These are phyloP conservation scores for Apiospora kogelbergensis DNA, from an alignment of 2,329 filamentous ascomycete species.

Conservation along the genomic window DNA sequence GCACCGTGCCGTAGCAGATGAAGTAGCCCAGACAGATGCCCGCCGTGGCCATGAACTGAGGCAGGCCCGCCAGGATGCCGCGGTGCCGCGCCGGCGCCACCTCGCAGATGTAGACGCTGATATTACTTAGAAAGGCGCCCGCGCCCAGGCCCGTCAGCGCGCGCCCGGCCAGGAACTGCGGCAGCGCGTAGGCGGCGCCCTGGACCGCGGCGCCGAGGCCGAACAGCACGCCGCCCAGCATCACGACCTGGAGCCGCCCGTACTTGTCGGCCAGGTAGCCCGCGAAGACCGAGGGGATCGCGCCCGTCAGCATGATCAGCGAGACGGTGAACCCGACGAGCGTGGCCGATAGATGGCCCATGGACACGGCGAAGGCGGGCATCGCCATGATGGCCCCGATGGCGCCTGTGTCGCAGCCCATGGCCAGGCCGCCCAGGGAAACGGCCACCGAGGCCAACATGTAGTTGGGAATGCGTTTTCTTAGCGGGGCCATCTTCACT, in stretches of 20 bases:
- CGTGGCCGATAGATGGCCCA: conserved; percentile 45
- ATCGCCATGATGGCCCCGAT: conserved; percentile 35
- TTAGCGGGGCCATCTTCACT: background rate
- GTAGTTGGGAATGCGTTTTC: conserved; percentile 28
- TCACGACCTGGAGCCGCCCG: conserved; percentile 46
- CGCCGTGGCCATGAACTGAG: conserved; percentile 51
- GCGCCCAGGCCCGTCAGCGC: conserved; percentile 58
- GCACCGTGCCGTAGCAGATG: conserved; percentile 55
- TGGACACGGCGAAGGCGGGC: conserved; percentile 28
- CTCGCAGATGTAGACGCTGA: conserved; percentile 61
- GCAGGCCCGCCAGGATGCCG: conserved; percentile 50
- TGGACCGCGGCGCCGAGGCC: conserved; percentile 53
- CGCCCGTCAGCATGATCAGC: conserved; percentile 57
- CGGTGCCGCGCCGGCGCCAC: conserved; percentile 53
- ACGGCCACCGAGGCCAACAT: conserved; percentile 31
- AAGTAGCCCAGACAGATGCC: conserved; percentile 59
- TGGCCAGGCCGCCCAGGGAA: conserved; percentile 34
- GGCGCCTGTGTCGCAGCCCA: conserved; percentile 37
- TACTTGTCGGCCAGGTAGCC: conserved; percentile 52
- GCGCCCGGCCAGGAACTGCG: conserved; percentile 55
- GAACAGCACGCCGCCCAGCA: conserved; percentile 52
- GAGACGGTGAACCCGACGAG: conserved; percentile 60
- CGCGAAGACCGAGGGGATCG: conserved; percentile 56
- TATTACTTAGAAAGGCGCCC: conserved; percentile 56
- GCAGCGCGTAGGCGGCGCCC: conserved; percentile 43